These are phyloP conservation scores for Leptodontidium sp. DNA, from an alignment of 2,329 filamentous ascomycete species.

Conservation along the genomic window DNA sequence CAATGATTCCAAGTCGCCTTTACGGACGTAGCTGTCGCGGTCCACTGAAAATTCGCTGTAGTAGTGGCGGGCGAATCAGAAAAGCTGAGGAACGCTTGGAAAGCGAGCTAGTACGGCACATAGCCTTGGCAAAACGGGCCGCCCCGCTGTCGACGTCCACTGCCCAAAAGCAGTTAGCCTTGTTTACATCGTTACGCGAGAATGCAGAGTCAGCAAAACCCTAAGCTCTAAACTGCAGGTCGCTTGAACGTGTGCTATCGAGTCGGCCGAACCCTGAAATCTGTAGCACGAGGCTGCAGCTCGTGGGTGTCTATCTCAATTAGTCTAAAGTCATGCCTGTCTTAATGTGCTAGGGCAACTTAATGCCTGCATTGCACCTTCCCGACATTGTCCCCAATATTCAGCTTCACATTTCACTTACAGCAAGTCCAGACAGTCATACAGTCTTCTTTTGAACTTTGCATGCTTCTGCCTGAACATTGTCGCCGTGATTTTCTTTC, in stretches of 20 bases:
- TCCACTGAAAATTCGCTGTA: neutral
- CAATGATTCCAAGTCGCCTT: neutral
- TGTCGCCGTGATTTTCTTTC: neutral
- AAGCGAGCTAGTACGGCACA: neutral
- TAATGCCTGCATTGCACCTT: neutral
- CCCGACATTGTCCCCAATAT: neutral
- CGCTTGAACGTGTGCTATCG: neutral
- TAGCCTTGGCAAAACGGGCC: no score
- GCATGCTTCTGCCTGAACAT: neutral
- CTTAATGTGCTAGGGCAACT: neutral
- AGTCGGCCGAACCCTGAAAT: neutral
- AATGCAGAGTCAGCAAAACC: neutral
- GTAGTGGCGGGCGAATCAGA: neutral
- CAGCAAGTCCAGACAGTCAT: neutral
- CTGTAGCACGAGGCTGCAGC: neutral
- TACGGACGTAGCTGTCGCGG: neutral
- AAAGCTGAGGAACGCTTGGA: neutral
- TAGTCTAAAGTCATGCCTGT: neutral
- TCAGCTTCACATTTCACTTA: neutral
- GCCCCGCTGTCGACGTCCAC: no score
- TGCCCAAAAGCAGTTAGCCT: neutral
- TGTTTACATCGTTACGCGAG: neutral
- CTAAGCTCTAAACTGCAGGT: neutral
- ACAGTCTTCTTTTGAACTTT: neutral
- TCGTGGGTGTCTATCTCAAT: neutral